phyloP scores from a whole-genome alignment of 108 stramenopile genomes.

The Parietichytrium sp. region DNA sequence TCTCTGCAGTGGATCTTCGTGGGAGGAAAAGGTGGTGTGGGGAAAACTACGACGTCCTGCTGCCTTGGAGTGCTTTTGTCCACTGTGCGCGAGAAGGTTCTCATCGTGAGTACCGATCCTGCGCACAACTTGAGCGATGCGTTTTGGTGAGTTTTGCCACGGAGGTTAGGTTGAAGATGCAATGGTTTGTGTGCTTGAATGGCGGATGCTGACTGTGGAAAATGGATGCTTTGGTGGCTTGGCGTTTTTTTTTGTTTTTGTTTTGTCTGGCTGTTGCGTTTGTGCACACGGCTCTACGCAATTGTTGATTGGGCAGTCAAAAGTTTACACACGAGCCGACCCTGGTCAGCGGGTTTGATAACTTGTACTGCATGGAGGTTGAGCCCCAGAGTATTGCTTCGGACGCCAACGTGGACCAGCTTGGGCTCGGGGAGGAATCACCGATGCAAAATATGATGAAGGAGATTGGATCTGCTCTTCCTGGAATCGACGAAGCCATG shows the following conservation, averaged over 20 bases:
- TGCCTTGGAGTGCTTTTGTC: slow-evolving; percentile 77
- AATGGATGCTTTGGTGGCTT: too few relatives aligned
- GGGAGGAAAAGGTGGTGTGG: slow-evolving; percentile 98
- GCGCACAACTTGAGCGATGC: slow-evolving; percentile 98
- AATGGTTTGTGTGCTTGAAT: too few relatives aligned
- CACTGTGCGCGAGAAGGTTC: slow-evolving; percentile 55
- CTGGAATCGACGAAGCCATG: slow-evolving; percentile 99
- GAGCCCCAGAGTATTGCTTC: slow-evolving; percentile 57
- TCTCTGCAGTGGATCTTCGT: slow-evolving; percentile 98
- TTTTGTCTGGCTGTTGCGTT: too few relatives aligned
- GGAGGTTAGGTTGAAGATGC: too few relatives aligned
- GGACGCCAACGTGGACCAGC: slow-evolving; percentile 61
- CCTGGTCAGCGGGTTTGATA: slow-evolving; percentile 91
- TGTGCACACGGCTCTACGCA: too few relatives aligned
- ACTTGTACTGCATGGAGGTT: slow-evolving; percentile 93
- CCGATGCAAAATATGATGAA: slow-evolving; percentile 78
- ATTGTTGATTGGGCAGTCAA: too few relatives aligned
- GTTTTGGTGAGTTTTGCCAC: too few relatives aligned
- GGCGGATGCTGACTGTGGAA: too few relatives aligned
- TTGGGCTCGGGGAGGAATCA: slow-evolving; percentile 63
- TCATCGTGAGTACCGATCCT: slow-evolving; percentile 95
- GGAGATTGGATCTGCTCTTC: slow-evolving; percentile 88
- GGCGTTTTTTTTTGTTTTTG: too few relatives aligned
- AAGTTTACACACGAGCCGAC: slow-evolving; percentile 97
- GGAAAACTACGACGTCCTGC: slow-evolving; percentile 96